Conservation (phyloP, 2,329 filamentous ascomycete genomes). For the Cordyceps tenuipes region DNA sequence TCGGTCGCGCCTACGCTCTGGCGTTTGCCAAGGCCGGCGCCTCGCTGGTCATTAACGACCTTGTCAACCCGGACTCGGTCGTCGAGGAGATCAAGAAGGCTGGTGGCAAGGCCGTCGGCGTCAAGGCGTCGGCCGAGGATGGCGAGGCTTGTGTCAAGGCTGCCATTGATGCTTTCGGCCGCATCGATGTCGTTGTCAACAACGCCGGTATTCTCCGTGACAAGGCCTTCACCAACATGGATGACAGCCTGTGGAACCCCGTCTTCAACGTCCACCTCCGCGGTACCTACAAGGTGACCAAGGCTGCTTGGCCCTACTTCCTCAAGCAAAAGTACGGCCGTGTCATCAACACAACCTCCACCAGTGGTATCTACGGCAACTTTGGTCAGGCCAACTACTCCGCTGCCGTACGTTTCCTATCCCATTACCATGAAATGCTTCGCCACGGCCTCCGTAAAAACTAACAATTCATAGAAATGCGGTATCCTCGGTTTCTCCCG, state of each 20-base stretch:
- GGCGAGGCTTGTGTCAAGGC: constrained; percentile 86
- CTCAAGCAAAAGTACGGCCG: constrained; percentile 98
- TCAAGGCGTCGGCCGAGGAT: constrained; percentile 89
- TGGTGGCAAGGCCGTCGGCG: constrained; percentile 83
- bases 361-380: constrained; percentile 96
- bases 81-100: constrained; percentile 86
- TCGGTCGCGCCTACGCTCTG: constrained; percentile 83
- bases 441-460: neutral
- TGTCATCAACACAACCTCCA: constrained; percentile 93
- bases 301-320: constrained; percentile 96
- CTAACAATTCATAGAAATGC: constrained; percentile 52
- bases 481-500: constrained; percentile 95
- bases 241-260: constrained; percentile 84
- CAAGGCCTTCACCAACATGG: constrained; percentile 98
- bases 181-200: constrained; percentile 93
- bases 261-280: constrained; percentile 88
- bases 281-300: constrained; percentile 93
- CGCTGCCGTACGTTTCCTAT: constrained; percentile 56
- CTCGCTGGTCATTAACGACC: constrained; percentile 86
- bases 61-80: constrained; percentile 83
- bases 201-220: constrained; percentile 96
- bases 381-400: constrained; percentile 98
- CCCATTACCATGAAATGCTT: no score
- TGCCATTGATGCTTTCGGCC: constrained; percentile 87
- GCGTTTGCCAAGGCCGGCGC: constrained; percentile 80